Conservation (phyloP, 441 rosid genomes). For the Gossypium trilobum region DNA sequence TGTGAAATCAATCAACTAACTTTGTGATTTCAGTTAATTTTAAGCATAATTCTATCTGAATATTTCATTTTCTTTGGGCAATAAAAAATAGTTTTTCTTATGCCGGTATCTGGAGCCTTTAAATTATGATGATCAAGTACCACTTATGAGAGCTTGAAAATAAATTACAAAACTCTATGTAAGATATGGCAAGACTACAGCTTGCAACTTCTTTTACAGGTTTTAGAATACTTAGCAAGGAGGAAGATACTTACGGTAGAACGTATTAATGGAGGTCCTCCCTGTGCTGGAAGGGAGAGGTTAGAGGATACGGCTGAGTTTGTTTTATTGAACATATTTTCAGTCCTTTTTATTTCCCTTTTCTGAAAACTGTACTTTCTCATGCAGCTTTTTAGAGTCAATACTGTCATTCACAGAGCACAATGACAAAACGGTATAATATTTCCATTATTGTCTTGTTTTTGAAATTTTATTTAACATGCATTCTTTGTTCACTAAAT, state of each 20-base stretch:
- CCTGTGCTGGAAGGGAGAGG: constrained; percentile 91
- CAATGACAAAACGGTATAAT: constrained; percentile 68
- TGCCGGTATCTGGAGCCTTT: background rate
- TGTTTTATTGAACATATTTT: constrained; percentile 6
- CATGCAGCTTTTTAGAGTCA: constrained; percentile 75
- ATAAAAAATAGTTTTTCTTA: background rate
- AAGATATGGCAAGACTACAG: constrained; percentile 8
- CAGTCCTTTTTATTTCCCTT: background rate
- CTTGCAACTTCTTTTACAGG: constrained; percentile 45
- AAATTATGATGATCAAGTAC: background rate
- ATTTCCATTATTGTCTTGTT: background rate
- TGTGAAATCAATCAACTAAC: background rate
- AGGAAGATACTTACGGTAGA: constrained; percentile 71
- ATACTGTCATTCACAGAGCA: constrained; percentile 89
- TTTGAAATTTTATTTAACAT: no score
- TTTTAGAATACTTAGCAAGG: constrained; percentile 72
- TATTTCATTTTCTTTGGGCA: background rate
- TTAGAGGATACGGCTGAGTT: constrained; percentile 14
- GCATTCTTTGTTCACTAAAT: no score
- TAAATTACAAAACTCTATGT: background rate
- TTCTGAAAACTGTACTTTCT: constrained; percentile 19
- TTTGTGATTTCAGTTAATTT: background rate
- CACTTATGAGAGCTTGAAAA: background rate
- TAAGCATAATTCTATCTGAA: background rate
- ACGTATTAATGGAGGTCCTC: constrained; percentile 74